Conservation (phyloP, 345 rosid genomes). For the Lumnitzera racemosa region DNA sequence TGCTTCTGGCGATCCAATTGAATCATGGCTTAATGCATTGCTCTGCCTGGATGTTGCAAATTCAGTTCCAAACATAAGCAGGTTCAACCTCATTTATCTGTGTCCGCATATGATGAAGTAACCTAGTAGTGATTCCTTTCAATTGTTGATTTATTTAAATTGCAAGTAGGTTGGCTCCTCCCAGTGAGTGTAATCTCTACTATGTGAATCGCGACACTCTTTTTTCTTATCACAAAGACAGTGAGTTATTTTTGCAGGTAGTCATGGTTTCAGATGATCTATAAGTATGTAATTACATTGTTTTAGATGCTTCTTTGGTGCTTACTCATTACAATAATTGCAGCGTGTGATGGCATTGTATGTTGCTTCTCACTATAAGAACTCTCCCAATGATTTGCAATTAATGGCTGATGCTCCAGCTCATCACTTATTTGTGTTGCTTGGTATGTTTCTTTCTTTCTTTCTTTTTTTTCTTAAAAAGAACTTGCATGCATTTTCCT, state of each 20-base stretch:
- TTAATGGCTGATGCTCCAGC: conserved; percentile 99
- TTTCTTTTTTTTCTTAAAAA: background rate
- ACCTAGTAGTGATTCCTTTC: background rate
- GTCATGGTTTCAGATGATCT: conserved; percentile 2
- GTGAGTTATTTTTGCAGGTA: conserved; percentile 86
- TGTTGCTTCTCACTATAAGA: conserved; percentile 96
- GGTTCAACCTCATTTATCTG: conserved; percentile 29
- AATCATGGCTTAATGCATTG: conserved; percentile 84
- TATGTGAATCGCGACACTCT: conserved; percentile 90
- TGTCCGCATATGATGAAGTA: conserved; percentile 2
- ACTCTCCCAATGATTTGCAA: conserved; percentile 97
- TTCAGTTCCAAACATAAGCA: conserved; percentile 56
- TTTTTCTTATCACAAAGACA: conserved; percentile 89
- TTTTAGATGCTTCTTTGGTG: conserved; percentile 9
- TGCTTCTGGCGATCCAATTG: conserved; percentile 89
- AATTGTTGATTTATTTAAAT: conserved; percentile 6
- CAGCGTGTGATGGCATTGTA: conserved; percentile 98
- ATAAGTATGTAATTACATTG: conserved; percentile 2
- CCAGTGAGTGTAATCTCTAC: conserved; percentile 79
- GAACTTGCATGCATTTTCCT: conserved; percentile 3
- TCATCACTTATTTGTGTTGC: conserved; percentile 89
- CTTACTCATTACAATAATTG: conserved; percentile 20
- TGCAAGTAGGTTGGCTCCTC: conserved; percentile 62
- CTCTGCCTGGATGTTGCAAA: conserved; percentile 88
- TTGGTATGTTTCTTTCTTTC: conserved; percentile 39